Evolutionary conservation across 257 asterid species (phyloP).

Genomic region (Solanum sitiens): DNA sequence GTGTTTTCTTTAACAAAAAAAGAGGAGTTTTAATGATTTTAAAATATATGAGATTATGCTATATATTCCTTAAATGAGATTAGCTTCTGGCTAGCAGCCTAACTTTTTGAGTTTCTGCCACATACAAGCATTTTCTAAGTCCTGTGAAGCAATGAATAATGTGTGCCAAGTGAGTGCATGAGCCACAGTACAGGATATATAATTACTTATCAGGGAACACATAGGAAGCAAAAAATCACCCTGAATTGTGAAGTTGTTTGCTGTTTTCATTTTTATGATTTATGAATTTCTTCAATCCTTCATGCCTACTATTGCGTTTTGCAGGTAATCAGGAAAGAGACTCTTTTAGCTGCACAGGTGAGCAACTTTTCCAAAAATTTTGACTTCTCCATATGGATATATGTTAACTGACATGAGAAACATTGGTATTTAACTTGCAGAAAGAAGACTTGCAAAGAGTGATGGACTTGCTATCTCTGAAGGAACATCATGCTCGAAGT

Average conservation of each 20-base stretch:
- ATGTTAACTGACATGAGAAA: not conserved
- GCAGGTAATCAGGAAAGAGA: conserved; percentile 52
- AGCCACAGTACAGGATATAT: not conserved
- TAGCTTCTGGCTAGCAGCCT: not conserved
- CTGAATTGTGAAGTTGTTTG: not conserved
- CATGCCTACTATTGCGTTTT: not conserved
- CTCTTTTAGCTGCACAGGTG: conserved; percentile 61
- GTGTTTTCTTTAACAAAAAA: not conserved
- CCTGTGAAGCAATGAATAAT: not conserved
- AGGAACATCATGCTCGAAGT: conserved; percentile 46
- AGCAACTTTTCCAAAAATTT: not conserved
- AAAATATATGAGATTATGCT: not conserved
- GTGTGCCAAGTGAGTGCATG: not conserved
- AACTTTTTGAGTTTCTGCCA: not conserved
- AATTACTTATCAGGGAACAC: not conserved
- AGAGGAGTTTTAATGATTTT: not conserved
- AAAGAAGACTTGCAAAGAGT: conserved; percentile 40
- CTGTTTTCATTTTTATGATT: not conserved
- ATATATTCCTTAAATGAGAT: not conserved
- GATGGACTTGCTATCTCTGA: conserved; percentile 43
- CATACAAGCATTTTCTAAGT: not conserved
- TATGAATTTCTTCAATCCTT: not conserved
- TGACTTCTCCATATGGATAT: not conserved
- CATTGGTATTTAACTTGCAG: conserved; percentile 13
- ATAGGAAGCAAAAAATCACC: not conserved